Base-by-base conservation (phyloP, 2,329 filamentous ascomycete species). In the Fusarium piperis region DNA sequence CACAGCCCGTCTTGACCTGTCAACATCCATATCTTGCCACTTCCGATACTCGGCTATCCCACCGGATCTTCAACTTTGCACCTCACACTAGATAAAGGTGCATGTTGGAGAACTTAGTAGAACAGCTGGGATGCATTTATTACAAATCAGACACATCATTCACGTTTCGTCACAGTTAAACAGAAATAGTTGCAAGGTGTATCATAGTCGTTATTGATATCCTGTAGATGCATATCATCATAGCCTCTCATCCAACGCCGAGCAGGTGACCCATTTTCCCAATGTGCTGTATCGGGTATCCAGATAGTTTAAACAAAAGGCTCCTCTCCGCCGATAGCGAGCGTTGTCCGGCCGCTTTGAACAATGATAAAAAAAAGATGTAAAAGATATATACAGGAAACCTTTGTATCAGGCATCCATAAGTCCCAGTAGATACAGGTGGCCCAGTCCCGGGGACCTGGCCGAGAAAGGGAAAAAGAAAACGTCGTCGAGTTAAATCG, bases 211-310 rank as follows among this genome's bases (percentile, higher is more conserved):
- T 77, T 46, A 76, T 75, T 77, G 69, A 76, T 76, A 71, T 68
- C 62, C 71, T 69, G 57, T 68, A 64, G 61, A 68, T 62, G 65
- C 61, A 62, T 74, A 61, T 74, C 67, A 75, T 77, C 70, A 75
- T 77, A 65, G 61, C 67, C 70, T 72, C 60, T 74, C 68, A 69
- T 65, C 68, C 71, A 77, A 79, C 76, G 74, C 75, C 78, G 53
- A 75, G 72, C 64, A 70, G 64, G 61, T 72, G 59, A 68, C 62
- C 70, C 72, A 68, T 59, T 60, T 64, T 76, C 70, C 74, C 73
- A 74, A 74, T 78, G 73, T 76, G 67, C 71, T 76, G 69, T 71
- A 74, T 75, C 72, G 78, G 78, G 78, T 80, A 81, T 81, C 76
- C 77, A 77, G 77, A 72, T 69, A 72, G 72, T 71, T 68, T 65